These are phyloP conservation scores for Aspergillus aculeatinus DNA, from an alignment of 2,329 filamentous ascomycete species.

Conservation along the genomic window DNA sequence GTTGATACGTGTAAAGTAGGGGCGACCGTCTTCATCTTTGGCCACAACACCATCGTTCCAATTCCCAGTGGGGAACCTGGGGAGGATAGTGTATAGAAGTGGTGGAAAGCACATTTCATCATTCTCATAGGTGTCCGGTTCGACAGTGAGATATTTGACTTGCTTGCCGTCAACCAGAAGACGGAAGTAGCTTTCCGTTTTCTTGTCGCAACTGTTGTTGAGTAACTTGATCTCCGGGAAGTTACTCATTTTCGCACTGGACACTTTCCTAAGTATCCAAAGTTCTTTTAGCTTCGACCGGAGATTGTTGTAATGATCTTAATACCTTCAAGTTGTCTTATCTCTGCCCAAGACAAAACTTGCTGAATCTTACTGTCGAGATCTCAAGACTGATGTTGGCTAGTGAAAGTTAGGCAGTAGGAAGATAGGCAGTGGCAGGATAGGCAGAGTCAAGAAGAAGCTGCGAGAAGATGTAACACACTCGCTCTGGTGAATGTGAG, in stretches of 20 bases:
- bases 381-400: no score
- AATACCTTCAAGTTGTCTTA: no score
- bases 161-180: slow-evolving; percentile 20
- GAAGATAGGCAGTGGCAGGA: no score
- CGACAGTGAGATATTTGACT: slow-evolving; percentile 33
- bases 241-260: slow-evolving; percentile 4
- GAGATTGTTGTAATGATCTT: no score
- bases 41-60: slow-evolving; percentile 32
- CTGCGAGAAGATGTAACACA: no score
- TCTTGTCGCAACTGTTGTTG: slow-evolving; percentile 28
- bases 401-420: no score
- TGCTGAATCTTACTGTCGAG: no score
- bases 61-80: slow-evolving; percentile 26
- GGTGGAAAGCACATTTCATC: slow-evolving; percentile 34
- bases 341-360: no score
- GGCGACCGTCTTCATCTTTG: slow-evolving; percentile 13
- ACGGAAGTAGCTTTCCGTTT: slow-evolving; percentile 30
- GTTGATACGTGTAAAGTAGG: slow-evolving; percentile 20
- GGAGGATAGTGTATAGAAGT: slow-evolving; percentile 23
- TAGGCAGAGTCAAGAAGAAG: no score
- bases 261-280: no score
- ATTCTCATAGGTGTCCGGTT: slow-evolving; percentile 23
- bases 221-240: slow-evolving; percentile 25
- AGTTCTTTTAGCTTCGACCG: no score
- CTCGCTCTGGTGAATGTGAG: no score